Evolutionary conservation across 2,329 filamentous ascomycete genomes (phyloP).

Genomic region (Diaporthe vexans): DNA sequence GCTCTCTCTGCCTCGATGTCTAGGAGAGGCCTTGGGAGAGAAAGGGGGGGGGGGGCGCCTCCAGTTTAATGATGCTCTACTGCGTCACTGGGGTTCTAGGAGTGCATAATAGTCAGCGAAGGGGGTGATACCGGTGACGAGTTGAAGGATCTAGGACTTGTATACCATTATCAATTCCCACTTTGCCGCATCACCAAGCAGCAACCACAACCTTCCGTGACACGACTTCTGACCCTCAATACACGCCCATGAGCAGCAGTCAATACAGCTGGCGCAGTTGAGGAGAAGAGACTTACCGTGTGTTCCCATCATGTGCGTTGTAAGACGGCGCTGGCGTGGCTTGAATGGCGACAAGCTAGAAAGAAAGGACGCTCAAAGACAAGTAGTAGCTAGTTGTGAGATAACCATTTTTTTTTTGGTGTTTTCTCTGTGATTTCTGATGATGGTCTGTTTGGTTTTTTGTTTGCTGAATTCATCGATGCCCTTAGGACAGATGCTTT

Average conservation of each 20-base stretch:
- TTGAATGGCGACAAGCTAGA: not conserved
- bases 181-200: not conserved
- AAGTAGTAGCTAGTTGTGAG: not conserved
- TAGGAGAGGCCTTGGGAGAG: not conserved
- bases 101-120: conserved; percentile 5
- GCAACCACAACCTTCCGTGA: not conserved
- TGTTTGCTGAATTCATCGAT: conserved; percentile 18
- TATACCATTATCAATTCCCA: not conserved
- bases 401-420: not conserved
- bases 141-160: not conserved
- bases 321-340: not conserved
- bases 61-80: conserved; percentile 11
- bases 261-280: not conserved
- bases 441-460: not conserved
- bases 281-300: too few relatives aligned
- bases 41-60: too few relatives aligned
- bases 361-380: not conserved
- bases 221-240: not conserved
- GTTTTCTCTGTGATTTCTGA: not conserved
- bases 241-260: not conserved
- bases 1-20: not conserved
- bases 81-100: not conserved
- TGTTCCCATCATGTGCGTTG: not conserved
- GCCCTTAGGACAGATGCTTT: conserved; percentile 25
- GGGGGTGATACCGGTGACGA: conserved; percentile 9